Conservation (phyloP, 2,329 filamentous ascomycete species). For the Tolypocladium guangdongense region DNA sequence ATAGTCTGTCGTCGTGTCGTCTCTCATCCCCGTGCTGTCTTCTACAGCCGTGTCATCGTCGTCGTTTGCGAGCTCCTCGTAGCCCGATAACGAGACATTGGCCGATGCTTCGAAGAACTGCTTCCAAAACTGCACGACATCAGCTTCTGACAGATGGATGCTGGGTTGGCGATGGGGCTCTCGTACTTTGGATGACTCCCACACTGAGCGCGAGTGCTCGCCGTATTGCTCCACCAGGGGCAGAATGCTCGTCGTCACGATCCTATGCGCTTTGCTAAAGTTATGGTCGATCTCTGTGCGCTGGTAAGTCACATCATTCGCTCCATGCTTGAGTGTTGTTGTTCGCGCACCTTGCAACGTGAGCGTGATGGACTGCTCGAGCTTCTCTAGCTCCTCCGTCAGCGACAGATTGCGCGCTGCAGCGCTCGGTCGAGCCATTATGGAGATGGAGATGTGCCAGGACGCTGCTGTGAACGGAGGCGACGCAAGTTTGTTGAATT, state of each 20-base stretch:
- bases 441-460: neutral
- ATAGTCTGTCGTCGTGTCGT: slow-evolving; percentile 43
- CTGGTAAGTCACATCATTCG: neutral
- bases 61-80: slow-evolving; percentile 69
- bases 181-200: slow-evolving; percentile 85
- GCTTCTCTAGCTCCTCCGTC: slow-evolving; percentile 88
- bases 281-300: slow-evolving; percentile 88
- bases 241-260: slow-evolving; percentile 86
- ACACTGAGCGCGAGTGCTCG: slow-evolving; percentile 85
- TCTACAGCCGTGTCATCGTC: slow-evolving; percentile 44
- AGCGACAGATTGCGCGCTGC: slow-evolving; percentile 56
- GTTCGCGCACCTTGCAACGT: slow-evolving; percentile 67
- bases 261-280: slow-evolving; percentile 92
- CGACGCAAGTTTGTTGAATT: neutral
- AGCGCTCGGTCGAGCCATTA: slow-evolving; percentile 38
- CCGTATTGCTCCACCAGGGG: slow-evolving; percentile 93
- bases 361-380: slow-evolving; percentile 94
- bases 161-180: neutral
- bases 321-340: slow-evolving; percentile 1
- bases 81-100: slow-evolving; percentile 91
- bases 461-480: neutral
- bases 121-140: slow-evolving; percentile 75
- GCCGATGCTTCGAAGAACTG: slow-evolving; percentile 98
- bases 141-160: neutral
- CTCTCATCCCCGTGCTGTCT: slow-evolving; percentile 44